Conservation (phyloP, 2,329 filamentous ascomycete genomes). For the Paracamarosporium sp. region DNA sequence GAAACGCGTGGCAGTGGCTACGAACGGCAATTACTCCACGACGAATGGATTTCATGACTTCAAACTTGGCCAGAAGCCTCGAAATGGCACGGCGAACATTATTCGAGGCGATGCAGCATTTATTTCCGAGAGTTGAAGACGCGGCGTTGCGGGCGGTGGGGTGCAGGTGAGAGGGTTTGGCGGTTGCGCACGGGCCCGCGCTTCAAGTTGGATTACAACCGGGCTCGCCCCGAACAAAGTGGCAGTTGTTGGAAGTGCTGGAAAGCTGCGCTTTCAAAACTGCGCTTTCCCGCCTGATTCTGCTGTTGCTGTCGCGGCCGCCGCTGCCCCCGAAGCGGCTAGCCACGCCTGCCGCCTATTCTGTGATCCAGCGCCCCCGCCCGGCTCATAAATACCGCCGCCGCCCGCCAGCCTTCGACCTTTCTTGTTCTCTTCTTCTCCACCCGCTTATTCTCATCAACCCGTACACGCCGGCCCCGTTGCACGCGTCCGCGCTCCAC, state of each 20-base stretch:
- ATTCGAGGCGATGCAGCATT: background rate
- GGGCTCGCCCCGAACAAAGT: background rate
- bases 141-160: background rate
- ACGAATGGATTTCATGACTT: background rate
- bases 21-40: background rate
- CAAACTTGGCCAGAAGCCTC: background rate
- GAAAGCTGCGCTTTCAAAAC: conserved; percentile 28
- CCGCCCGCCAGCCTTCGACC: conserved; percentile 16
- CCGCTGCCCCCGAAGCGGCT: conserved; percentile 22
- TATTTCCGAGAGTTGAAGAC: background rate
- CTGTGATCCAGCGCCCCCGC: conserved; percentile 35
- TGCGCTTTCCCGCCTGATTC: conserved; percentile 23
- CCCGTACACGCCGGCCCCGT: conserved; percentile 10
- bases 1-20: background rate
- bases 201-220: background rate
- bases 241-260: conserved; percentile 19
- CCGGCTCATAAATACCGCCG: conserved; percentile 30
- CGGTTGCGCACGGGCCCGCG: background rate
- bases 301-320: conserved; percentile 16
- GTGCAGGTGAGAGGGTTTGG: conserved; percentile 5
- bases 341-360: conserved; percentile 23
- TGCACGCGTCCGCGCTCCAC: conserved; percentile 17
- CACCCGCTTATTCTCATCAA: conserved; percentile 19
- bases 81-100: background rate
- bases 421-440: conserved; percentile 23